Percentiles rank a stretch among this genome's conserved stretches.
These are phyloP conservation scores for Sporothrix inflata DNA, from an alignment of 2,329 filamentous ascomycete genomes.

Conservation along the genomic window DNA sequence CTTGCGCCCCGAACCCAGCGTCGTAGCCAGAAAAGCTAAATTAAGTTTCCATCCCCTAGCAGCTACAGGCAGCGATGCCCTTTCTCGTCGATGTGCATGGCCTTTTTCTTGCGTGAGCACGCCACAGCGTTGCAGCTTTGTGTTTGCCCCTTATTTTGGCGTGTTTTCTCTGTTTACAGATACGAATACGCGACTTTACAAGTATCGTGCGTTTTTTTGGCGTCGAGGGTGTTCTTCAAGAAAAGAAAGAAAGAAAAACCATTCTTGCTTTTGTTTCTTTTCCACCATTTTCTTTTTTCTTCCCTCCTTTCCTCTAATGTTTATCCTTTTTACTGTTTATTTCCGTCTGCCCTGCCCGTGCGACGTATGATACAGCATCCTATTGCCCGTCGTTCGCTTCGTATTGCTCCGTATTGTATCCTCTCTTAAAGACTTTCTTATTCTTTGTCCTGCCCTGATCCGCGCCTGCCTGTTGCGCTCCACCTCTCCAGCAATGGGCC, in stretches of 20 bases:
- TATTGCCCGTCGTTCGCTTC: background rate
- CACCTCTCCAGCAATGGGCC: too few relatives aligned
- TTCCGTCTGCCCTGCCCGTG: too few relatives aligned
- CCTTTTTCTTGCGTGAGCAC: background rate
- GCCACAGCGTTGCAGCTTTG: background rate
- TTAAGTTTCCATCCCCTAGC: background rate
- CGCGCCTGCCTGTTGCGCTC: background rate
- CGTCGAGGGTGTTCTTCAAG: too few relatives aligned
- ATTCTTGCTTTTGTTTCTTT: too few relatives aligned
- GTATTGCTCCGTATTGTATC: background rate
- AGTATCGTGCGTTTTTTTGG: background rate
- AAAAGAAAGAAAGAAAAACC: too few relatives aligned
- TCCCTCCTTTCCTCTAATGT: too few relatives aligned
- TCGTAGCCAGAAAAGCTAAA: constrained; percentile 7
- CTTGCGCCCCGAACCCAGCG: background rate
- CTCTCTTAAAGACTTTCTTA: too few relatives aligned
- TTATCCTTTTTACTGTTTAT: too few relatives aligned
- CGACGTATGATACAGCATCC: too few relatives aligned
- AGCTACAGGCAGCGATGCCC: background rate
- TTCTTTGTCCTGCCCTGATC: background rate
- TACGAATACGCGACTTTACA: constrained; percentile 8
- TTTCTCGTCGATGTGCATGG: background rate
- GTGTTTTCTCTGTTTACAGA: background rate
- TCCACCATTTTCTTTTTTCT: too few relatives aligned
- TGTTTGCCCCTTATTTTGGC: background rate